A percentile compares a stretch with the other conserved stretches of the same genome.
phyloP scores from a whole-genome alignment of 345 rosid species.

The Rhodamnia rubescens region DNA sequence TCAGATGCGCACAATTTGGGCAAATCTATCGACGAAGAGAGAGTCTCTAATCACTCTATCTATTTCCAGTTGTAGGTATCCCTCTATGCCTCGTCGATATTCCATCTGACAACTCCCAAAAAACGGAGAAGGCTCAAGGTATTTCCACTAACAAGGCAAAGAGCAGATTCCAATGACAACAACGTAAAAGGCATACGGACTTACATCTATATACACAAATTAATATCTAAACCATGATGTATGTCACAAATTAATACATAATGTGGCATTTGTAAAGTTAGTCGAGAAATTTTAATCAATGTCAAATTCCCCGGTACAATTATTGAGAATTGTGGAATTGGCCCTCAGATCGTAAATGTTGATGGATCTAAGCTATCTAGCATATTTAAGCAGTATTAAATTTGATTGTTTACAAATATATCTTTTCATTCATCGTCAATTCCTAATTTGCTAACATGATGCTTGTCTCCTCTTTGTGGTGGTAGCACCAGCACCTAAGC shows the following conservation, averaged over 20 bases:
- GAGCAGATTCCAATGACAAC: neutral
- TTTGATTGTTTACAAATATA: neutral
- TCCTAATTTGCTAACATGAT: neutral
- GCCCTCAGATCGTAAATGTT: neutral
- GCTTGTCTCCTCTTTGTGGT: neutral
- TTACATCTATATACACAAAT: neutral
- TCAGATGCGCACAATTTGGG: fast-evolving
- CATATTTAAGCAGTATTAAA: neutral
- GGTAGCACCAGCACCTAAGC: neutral
- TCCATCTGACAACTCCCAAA: neutral
- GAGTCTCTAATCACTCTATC: neutral
- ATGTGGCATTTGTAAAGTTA: too few relatives aligned
- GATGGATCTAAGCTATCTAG: neutral
- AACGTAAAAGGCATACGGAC: neutral
- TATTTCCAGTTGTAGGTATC: neutral
- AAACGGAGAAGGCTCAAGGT: neutral
- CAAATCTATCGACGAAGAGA: fast-evolving
- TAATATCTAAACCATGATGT: neutral
- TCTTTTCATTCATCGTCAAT: neutral
- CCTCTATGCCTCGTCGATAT: neutral
- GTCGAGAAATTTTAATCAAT: neutral
- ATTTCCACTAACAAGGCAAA: neutral
- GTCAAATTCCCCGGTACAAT: neutral
- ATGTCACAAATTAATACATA: neutral
- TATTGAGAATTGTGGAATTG: too few relatives aligned